Conservation (phyloP, 306 rosid genomes). For the Phaseolus lunatus region DNA sequence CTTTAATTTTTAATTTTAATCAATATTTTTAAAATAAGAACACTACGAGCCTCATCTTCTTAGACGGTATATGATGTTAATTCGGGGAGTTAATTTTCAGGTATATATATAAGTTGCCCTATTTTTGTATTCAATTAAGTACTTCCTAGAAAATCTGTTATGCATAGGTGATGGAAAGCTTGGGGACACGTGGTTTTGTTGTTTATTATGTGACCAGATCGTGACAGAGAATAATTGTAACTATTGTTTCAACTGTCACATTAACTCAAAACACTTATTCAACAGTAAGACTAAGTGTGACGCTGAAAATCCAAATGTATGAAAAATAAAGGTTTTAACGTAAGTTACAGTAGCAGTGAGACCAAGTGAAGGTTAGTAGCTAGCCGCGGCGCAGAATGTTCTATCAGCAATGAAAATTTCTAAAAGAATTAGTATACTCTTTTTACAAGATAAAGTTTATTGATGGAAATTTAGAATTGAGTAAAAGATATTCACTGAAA, state of each 20-base stretch:
- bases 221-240: background rate
- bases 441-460: too few species aligned
- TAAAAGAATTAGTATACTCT: constrained; percentile 8
- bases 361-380: constrained; percentile 7
- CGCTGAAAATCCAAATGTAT: constrained; percentile 4
- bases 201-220: constrained; percentile 16
- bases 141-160: constrained; percentile 24
- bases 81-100: too few species aligned
- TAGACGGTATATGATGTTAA: too few species aligned
- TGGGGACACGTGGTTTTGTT: constrained; percentile 9
- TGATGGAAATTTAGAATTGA: too few species aligned
- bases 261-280: constrained; percentile 22
- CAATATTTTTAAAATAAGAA: too few species aligned
- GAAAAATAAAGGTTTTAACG: background rate
- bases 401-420: constrained; percentile 9
- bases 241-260: constrained; percentile 17
- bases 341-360: constrained; percentile 19
- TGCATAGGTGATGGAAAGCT: background rate
- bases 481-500: too few species aligned
- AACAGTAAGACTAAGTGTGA: constrained; percentile 31
- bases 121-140: background rate
- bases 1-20: too few species aligned
- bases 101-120: too few species aligned
- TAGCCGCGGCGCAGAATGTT: constrained; percentile 6
- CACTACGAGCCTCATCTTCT: too few species aligned